These are phyloP conservation scores for Polyplosphaeria fusca DNA, from an alignment of 495 filamentous ascomycete species.

Conservation along the genomic window DNA sequence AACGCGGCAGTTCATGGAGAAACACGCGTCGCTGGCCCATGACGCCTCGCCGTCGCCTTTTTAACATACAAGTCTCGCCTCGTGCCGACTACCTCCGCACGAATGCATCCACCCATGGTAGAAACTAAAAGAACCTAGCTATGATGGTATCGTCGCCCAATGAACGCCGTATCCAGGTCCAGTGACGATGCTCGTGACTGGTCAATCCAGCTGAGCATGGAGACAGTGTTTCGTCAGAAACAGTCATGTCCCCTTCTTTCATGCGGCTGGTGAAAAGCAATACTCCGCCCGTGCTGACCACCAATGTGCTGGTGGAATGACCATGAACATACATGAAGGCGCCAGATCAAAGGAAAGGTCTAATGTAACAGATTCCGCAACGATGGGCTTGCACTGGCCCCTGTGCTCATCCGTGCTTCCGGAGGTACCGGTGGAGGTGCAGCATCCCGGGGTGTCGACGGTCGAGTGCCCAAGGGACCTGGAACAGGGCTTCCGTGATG, in stretches of 20 bases:
- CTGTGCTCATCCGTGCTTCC: conserved; percentile 18
- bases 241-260: background rate
- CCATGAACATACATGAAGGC: background rate
- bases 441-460: conserved; percentile 29
- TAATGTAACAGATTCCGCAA: conserved; percentile 34
- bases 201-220: conserved; percentile 8
- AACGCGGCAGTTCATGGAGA: too few species aligned
- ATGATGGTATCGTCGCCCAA: conserved; percentile 24
- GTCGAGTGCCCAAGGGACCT: conserved; percentile 7
- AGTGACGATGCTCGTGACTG: background rate
- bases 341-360: conserved; percentile 10
- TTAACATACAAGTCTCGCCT: conserved; percentile 13
- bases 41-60: background rate
- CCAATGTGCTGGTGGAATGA: background rate
- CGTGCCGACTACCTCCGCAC: background rate
- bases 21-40: conserved; percentile 7
- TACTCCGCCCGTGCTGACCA: conserved; percentile 4
- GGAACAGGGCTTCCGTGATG: conserved; percentile 32
- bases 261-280: background rate
- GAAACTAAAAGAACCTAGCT: conserved; percentile 9
- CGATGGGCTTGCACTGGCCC: conserved; percentile 34
- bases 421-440: conserved; percentile 4
- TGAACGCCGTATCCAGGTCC: conserved; percentile 27
- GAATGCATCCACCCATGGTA: background rate
- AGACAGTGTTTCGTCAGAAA: background rate